Conservation (phyloP, 345 rosid species). For the Brassica incana region DNA sequence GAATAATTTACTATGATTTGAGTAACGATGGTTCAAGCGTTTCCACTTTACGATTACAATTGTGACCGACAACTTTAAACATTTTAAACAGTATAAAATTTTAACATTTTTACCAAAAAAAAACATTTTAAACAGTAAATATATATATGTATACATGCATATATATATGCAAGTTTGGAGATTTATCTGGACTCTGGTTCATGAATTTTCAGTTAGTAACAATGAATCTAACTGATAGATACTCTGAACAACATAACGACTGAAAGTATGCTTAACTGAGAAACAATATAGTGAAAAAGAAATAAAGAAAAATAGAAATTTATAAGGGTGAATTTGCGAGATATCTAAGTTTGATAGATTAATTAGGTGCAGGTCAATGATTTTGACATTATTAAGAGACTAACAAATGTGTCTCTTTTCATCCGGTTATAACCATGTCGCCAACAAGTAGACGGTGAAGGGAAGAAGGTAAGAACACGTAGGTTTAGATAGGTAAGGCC, state of each 20-base stretch:
- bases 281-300: neutral
- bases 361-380: neutral
- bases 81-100: neutral
- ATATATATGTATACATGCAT: too few species aligned
- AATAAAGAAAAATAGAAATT: neutral
- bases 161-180: neutral
- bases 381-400: neutral
- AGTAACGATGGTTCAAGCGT: neutral
- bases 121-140: too few species aligned
- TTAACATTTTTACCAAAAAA: too few species aligned
- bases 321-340: too few species aligned
- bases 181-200: neutral
- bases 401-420: too few species aligned
- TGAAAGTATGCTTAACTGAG: neutral
- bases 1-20: neutral
- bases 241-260: neutral
- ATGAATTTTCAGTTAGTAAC: neutral
- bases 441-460: neutral
- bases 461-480: too few species aligned
- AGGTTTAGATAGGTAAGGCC: too few species aligned
- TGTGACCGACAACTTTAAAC: neutral
- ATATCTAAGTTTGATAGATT: too few species aligned
- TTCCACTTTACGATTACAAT: neutral
- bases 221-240: neutral
- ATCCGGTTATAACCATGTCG: neutral